A percentile compares a stretch with the other conserved stretches of the same genome.
Evolutionary conservation across 768 basidiomycete species (phyloP).

Genomic region (Termitomyces sp.): DNA sequence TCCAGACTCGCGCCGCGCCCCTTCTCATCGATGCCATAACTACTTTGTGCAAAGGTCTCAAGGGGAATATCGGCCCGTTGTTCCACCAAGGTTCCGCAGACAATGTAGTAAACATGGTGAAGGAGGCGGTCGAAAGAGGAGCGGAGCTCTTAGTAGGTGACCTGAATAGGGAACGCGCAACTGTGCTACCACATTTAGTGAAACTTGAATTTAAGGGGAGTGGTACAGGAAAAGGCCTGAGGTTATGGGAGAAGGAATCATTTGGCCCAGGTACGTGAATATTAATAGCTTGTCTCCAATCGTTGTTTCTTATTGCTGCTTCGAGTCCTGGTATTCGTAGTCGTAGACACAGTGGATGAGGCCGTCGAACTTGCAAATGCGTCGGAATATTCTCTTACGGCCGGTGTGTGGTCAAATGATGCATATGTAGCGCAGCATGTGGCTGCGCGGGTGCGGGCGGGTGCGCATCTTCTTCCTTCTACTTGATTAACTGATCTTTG

Average conservation of each 20-base stretch:
- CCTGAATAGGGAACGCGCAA: conserved; percentile 29
- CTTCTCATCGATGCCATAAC: conserved; percentile 31
- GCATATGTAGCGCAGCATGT: conserved; percentile 39
- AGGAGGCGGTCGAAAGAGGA: conserved; percentile 39
- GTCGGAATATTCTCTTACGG: conserved; percentile 46
- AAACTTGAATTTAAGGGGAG: conserved; percentile 21
- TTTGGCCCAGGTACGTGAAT: conserved; percentile 51
- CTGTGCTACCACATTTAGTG: conserved; percentile 52
- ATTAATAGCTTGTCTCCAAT: background rate
- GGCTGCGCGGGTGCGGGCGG: conserved; percentile 44
- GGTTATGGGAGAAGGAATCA: conserved; percentile 53
- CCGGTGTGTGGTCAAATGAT: conserved; percentile 51
- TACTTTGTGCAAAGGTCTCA: conserved; percentile 26
- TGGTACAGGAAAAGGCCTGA: conserved; percentile 40
- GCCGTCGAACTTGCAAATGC: conserved; percentile 54
- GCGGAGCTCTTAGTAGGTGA: conserved; percentile 46
- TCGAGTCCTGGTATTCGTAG: conserved; percentile 39
- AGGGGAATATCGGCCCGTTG: conserved; percentile 30
- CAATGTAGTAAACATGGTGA: conserved; percentile 38
- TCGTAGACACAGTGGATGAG: conserved; percentile 47
- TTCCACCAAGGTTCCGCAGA: conserved; percentile 43
- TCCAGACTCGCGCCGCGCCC: conserved; percentile 36
- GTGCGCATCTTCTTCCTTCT: conserved; percentile 22
- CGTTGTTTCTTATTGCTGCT: background rate
- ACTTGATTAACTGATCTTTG: background rate